Conservation (phyloP, 2,329 filamentous ascomycete species). For the Monosporascus sp. region DNA sequence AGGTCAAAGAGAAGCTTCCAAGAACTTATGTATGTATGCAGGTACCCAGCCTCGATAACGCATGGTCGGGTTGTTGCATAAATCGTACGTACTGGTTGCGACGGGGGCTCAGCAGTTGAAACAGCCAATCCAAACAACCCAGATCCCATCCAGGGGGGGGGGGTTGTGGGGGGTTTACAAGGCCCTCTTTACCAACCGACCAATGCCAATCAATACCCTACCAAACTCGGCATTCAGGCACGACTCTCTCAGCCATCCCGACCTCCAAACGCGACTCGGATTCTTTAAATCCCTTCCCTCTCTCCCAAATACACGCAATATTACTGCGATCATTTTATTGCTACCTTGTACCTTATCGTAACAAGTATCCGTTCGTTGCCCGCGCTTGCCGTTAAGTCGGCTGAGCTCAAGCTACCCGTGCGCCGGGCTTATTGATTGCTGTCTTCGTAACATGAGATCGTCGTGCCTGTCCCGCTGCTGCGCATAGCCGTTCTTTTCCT, state of each 20-base stretch:
- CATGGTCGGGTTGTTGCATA: not conserved
- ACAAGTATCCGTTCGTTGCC: constrained; percentile 14
- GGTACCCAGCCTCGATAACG: not conserved
- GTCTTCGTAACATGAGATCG: constrained; percentile 25
- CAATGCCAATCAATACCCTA: too few relatives aligned
- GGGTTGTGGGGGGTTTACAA: too few relatives aligned
- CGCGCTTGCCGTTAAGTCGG: constrained; percentile 24
- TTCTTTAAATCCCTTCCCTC: too few relatives aligned
- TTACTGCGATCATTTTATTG: constrained; percentile 5
- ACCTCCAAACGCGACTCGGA: too few relatives aligned
- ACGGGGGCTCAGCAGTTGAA: not conserved
- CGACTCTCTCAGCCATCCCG: not conserved
- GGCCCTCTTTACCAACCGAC: too few relatives aligned
- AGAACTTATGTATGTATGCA: not conserved
- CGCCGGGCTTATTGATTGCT: constrained; percentile 1
- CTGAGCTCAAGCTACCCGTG: constrained; percentile 15
- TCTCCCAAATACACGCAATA: too few relatives aligned
- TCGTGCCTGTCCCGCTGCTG: constrained; percentile 15
- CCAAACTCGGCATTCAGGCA: not conserved
- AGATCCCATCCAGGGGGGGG: not conserved
- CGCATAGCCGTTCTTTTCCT: constrained; percentile 16
- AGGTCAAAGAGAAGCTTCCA: too few relatives aligned
- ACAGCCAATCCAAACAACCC: not conserved
- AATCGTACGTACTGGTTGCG: not conserved
- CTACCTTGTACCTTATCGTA: not conserved